Evolutionary conservation across 1,139 yeast species (phyloP).

Genomic region (Candida tetrigidarum): DNA sequence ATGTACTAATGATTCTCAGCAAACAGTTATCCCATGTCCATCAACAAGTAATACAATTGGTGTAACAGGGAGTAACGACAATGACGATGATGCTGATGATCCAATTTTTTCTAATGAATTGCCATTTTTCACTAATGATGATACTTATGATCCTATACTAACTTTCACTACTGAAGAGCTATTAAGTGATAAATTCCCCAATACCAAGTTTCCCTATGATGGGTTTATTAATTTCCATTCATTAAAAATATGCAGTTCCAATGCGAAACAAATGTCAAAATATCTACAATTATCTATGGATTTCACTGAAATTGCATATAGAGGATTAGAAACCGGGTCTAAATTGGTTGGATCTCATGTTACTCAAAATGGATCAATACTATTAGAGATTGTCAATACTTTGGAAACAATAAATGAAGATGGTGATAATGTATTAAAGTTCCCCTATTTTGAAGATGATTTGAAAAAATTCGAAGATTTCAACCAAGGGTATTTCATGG

Average conservation of each 20-base stretch:
- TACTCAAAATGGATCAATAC: constrained; percentile 57
- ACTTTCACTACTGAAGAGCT: constrained; percentile 25
- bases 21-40: constrained; percentile 8
- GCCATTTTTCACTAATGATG: constrained; percentile 27
- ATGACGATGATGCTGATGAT: no score
- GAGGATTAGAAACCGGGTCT: constrained; percentile 72
- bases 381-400: constrained; percentile 49
- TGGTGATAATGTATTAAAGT: constrained; percentile 20
- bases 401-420: constrained; percentile 23
- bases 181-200: constrained; percentile 26
- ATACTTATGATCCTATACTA: constrained; percentile 23
- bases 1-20: constrained; percentile 11
- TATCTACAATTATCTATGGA: constrained; percentile 63
- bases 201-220: constrained; percentile 28
- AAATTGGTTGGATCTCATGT: constrained; percentile 62
- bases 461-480: constrained; percentile 12
- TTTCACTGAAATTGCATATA: constrained; percentile 62
- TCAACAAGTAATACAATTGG: no score
- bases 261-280: constrained; percentile 66
- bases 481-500: constrained; percentile 13
- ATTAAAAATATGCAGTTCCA: constrained; percentile 45
- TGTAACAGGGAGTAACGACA: no score
- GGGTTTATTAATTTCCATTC: constrained; percentile 39
- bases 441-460: constrained; percentile 22
- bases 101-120: constrained; percentile 18